Base-by-base conservation (phyloP, 2,329 filamentous ascomycete genomes). In the Sarocladium strictum region DNA sequence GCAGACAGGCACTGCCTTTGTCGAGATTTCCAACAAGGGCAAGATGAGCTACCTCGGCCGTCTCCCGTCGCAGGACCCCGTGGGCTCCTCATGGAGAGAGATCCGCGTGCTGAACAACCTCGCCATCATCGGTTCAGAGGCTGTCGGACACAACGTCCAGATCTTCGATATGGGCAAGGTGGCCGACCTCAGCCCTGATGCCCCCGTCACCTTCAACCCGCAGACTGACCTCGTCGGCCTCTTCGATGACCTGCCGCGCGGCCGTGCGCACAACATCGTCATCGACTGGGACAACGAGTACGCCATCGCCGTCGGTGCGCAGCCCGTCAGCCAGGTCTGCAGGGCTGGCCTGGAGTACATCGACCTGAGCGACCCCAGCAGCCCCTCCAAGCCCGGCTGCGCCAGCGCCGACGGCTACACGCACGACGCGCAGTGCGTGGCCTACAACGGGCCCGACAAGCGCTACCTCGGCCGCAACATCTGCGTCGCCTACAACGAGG, bases 141-240 rank as follows among this genome's bases (percentile, higher is more conserved):
- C 77, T 5, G 60, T 61, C 12, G 64, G 67, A 53, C 80, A 84
- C 62, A 76, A 77, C 33, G 74, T 85, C 43, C 81, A 85, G 65
- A 77, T 84, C 64, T 85, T 85, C 60, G 81, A 85, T 62, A 73
- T 83, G 76, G 77, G 70, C 61, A 81, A 76, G 67, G 70, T 80
- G 3, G 63, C 75, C 38, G 65, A 66, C 26, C 60, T 80, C 53
- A 67, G 75, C 60, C 68, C 72, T 0, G 64, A 65, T 1, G 62
- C 65, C 14, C 63, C 62, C 23, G 37, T 55, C 53, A 57, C 43
- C 50, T 58, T 58, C 43, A 41, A 51, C 43, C 33, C 32, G 19
- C 15, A 51, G 43, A 38, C 43, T 27, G 54, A 55, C 21, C 54
- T 55, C 19, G n/a, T 37, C n/a, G 71, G 40, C 15, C 17, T 45